phyloP scores from a whole-genome alignment of 1,284 basidiomycete species.

The Ganoderma leucocontextum region DNA sequence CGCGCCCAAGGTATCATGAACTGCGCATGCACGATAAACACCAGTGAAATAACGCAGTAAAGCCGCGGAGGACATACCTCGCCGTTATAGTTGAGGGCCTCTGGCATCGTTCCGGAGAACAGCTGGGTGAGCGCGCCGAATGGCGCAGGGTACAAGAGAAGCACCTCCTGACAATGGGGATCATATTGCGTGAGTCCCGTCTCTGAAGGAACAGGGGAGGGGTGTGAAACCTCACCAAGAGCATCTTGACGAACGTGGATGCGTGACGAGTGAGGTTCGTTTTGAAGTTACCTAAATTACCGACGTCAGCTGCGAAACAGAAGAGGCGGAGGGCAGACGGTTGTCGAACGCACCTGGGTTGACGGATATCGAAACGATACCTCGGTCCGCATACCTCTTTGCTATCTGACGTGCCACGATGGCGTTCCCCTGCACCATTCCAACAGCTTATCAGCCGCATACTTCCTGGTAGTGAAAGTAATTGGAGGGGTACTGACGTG shows the following conservation, averaged over 20 bases:
- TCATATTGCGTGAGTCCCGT: background rate
- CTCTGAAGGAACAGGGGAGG: too few species aligned
- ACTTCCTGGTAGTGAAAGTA: too few species aligned
- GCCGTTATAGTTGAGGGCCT: conserved; percentile 34
- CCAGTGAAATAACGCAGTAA: background rate
- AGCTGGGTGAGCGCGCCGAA: conserved; percentile 39
- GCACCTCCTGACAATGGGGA: background rate
- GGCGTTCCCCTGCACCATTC: conserved; percentile 11
- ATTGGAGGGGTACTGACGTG: conserved; percentile 39
- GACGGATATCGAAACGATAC: conserved; percentile 47
- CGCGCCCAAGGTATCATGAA: conserved; percentile 54
- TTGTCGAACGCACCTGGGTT: conserved; percentile 41
- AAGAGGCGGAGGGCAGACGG: too few species aligned
- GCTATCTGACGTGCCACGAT: conserved; percentile 26
- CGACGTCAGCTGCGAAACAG: background rate
- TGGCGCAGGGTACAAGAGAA: conserved; percentile 29
- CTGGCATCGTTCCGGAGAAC: conserved; percentile 37
- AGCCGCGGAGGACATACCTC: conserved; percentile 25
- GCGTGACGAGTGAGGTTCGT: conserved; percentile 29
- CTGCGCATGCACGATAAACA: background rate
- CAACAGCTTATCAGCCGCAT: background rate
- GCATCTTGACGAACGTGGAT: conserved; percentile 6
- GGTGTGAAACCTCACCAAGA: conserved; percentile 18
- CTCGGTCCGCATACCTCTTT: conserved; percentile 40
- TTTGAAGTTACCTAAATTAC: conserved; percentile 32